Percentiles rank a stretch among this genome's conserved stretches.
Evolutionary conservation across 2,329 filamentous ascomycete species (phyloP).

Genomic region (Exophiala spinifera): DNA sequence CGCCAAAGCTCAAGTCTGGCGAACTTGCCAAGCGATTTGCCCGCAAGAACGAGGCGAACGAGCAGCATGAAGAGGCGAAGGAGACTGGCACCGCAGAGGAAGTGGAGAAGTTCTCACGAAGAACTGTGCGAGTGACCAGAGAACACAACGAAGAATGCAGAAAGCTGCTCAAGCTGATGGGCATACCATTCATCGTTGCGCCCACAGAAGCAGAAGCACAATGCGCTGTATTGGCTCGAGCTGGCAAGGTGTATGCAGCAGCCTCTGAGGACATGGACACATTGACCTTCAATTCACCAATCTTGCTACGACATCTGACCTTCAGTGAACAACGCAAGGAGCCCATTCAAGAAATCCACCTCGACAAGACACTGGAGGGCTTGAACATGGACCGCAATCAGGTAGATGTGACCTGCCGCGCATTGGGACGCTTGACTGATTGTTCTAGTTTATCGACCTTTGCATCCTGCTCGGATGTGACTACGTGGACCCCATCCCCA

Average conservation of each 20-base stretch:
- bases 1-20: conserved; percentile 94
- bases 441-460: conserved; percentile 81
- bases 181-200: conserved; percentile 89
- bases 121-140: conserved; percentile 89
- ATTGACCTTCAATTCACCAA: conserved; percentile 87
- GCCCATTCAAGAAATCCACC: conserved; percentile 90
- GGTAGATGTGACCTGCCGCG: conserved; percentile 46
- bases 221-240: conserved; percentile 81
- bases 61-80: conserved; percentile 89
- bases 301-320: conserved; percentile 86
- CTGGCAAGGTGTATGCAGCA: conserved; percentile 93
- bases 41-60: conserved; percentile 87
- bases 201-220: conserved; percentile 97
- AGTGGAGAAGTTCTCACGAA: conserved; percentile 93
- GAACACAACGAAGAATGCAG: conserved; percentile 97
- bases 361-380: conserved; percentile 82
- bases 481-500: conserved; percentile 94
- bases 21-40: conserved; percentile 95
- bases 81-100: conserved; percentile 96
- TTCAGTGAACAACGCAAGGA: conserved; percentile 98
- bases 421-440: background rate
- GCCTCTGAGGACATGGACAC: conserved; percentile 99
- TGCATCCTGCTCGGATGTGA: conserved; percentile 97
- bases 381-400: conserved; percentile 83
- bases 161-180: conserved; percentile 87